phyloP scores from a whole-genome alignment of 2,329 filamentous ascomycete genomes.

The Ceratocystiopsis minuta region DNA sequence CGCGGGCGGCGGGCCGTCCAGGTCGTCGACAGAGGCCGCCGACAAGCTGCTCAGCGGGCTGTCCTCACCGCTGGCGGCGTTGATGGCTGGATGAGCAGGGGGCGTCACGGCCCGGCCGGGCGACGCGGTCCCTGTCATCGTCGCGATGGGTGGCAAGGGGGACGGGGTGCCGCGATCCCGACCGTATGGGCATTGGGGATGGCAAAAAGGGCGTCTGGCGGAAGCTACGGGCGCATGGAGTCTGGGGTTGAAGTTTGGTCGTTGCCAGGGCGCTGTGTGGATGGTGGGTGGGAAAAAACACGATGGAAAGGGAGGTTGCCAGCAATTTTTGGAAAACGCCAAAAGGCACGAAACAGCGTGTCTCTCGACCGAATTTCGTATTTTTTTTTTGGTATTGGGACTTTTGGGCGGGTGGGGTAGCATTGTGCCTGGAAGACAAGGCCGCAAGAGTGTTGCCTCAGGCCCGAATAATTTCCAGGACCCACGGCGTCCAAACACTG shows the following conservation, averaged over 20 bases:
- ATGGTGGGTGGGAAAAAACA: slow-evolving; percentile 26
- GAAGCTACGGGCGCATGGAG: slow-evolving; percentile 27
- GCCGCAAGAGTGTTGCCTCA: background rate
- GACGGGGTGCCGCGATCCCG: slow-evolving; percentile 33
- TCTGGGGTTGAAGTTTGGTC: slow-evolving; percentile 31
- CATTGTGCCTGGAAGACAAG: background rate
- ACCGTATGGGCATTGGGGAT: slow-evolving; percentile 39
- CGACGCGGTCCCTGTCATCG: slow-evolving; percentile 45
- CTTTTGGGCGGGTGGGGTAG: background rate
- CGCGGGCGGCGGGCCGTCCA: no score
- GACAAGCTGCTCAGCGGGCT: slow-evolving; percentile 2
- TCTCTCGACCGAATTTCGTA: background rate
- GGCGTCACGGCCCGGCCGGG: slow-evolving; percentile 23
- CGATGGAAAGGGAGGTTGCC: slow-evolving; percentile 20
- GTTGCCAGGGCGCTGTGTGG: slow-evolving; percentile 33
- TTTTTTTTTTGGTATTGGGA: slow-evolving; percentile 1
- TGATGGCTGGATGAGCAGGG: slow-evolving; percentile 15
- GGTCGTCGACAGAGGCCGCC: background rate
- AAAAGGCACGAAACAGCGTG: slow-evolving; percentile 2
- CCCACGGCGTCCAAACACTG: slow-evolving; percentile 6
- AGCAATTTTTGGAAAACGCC: slow-evolving; percentile 15
- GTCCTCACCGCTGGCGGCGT: slow-evolving; percentile 2
- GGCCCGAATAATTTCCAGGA: background rate
- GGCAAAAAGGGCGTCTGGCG: slow-evolving; percentile 37
- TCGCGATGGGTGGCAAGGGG: slow-evolving; percentile 23